Percentiles rank a stretch among this genome's conserved stretches.
These are phyloP conservation scores for Carex parvula DNA, from an alignment of 176 grass and related monocot genomes.

Conservation along the genomic window DNA sequence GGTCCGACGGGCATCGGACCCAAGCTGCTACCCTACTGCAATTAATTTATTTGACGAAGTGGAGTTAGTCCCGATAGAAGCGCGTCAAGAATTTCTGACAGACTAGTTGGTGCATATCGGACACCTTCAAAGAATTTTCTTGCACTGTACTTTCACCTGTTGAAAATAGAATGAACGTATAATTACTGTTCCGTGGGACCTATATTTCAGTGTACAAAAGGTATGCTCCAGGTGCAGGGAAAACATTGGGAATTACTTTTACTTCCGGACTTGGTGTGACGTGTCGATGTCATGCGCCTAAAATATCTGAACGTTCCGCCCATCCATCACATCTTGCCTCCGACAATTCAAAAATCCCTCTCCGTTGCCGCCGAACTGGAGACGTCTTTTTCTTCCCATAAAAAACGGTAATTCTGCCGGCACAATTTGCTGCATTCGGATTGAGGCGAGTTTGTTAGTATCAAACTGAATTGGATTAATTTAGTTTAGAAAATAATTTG, in stretches of 20 bases:
- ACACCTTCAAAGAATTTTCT: not conserved
- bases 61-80: not conserved
- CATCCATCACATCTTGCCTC: not conserved
- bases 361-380: not conserved
- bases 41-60: no score
- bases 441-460: not conserved
- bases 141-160: not conserved
- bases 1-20: no score
- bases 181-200: not conserved
- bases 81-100: not conserved
- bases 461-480: not conserved
- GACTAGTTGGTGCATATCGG: not conserved
- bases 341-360: not conserved
- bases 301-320: constrained; percentile 6
- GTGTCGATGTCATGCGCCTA: not conserved
- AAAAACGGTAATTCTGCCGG: not conserved
- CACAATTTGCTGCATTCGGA: not conserved
- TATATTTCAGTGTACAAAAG: not conserved
- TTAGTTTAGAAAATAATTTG: not conserved
- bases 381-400: not conserved
- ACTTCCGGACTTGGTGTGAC: not conserved
- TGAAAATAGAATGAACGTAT: not conserved
- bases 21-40: no score
- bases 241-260: not conserved
- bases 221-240: not conserved